Evolutionary conservation across 2,329 filamentous ascomycete genomes (phyloP), one percentile per base, ranked within the genome.

Genomic region (Cytospora leucostoma): DNA sequence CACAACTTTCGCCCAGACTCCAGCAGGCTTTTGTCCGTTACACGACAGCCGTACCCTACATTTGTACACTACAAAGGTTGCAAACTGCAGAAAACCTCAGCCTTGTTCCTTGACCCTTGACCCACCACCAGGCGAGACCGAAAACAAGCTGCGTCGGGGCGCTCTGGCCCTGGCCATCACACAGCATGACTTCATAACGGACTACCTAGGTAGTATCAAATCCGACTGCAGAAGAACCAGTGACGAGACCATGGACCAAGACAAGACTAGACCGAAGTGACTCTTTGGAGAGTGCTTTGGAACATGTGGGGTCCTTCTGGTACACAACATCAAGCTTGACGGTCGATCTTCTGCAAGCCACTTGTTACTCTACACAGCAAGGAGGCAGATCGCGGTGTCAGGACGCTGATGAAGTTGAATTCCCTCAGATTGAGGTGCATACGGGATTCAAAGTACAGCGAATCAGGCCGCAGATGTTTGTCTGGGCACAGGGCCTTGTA

Each of bases 121-220:
- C n/a, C n/a, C n/a, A n/a, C 63, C 27, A 27, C 27, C 27, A 27
- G 63, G 59, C 44, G 50, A 12, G 35, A 27, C 40, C 53, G 52
- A 44, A 65, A 60, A 60, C 63, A 60, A 63, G 60, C 60, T 65
- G 63, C 63, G 44, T 63, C 49, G 51, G 21, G 33, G 53, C 35
- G 19, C 47, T 52, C 47, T 19, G 7, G 34, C 13, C 33, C 38
- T 21, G 37, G 38, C 10, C 59, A 65, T 63, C 44, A 49, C 62
- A 61, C 62, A 61, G 52, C 62, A 61, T 60, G 37, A 34, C 34
- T 13, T 54, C 38, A n/a, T 27, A 27, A 27, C 47, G 47, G 15
- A 49, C 32, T 34, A n/a, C n/a, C n/a, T n/a, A n/a, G n/a, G n/a
- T n/a, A 51, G 40, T 51, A 59, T 40, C 19, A 34, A 51, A 47